Base-by-base conservation (phyloP, 1,284 basidiomycete species). In the Schizophyllum commune region DNA sequence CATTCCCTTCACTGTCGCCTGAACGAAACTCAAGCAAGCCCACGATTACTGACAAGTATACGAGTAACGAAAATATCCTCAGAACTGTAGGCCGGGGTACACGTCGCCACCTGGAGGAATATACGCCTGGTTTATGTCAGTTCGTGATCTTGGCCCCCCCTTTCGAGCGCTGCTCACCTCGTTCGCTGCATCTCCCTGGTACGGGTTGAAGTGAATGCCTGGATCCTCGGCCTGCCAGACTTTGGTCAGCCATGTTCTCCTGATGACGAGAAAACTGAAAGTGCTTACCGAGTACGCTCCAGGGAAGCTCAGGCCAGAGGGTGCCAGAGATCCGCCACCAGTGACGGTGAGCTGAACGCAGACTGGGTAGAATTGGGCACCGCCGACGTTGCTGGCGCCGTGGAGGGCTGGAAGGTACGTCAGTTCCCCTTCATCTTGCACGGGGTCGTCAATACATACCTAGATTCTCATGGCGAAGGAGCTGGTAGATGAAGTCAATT, bases 361-460 rank as follows among this genome's bases (percentile, higher is more conserved):
- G 51, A 74, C 71, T 32, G 73, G 73, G 61, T 75, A 75, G 68
- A 75, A 75, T 59, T 75, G 73, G 33, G 74, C 73, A 47, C 74
- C 73, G 34, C 70, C 70, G 56, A 68, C 32, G 55, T 66, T 71
- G 15, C 63, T 62, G n/a, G 69, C 74, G 20, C 66, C 72, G 61
- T 75, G 74, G 56, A 75, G 60, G 11, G 74, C 73, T 47, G 39
- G 3, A 11, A 47, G 8, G 9, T 47, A 47, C 39, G 17, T 47
- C 4, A 47, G 39, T 3, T 13, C 39, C 13, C 17, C 8, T 47
- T 11, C 39, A 17, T 2, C 27, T 2, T 2, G 5, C 2, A 27
- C 2, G 27, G 5, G 5, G 5, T 27, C 27, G 27, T 47, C 8
- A 8, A 17, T 3, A 47, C 39, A 17, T 2, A 47, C 39, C 39